phyloP scores from a whole-genome alignment of 2,329 filamentous ascomycete genomes.

The Hansfordia pulvinata region DNA sequence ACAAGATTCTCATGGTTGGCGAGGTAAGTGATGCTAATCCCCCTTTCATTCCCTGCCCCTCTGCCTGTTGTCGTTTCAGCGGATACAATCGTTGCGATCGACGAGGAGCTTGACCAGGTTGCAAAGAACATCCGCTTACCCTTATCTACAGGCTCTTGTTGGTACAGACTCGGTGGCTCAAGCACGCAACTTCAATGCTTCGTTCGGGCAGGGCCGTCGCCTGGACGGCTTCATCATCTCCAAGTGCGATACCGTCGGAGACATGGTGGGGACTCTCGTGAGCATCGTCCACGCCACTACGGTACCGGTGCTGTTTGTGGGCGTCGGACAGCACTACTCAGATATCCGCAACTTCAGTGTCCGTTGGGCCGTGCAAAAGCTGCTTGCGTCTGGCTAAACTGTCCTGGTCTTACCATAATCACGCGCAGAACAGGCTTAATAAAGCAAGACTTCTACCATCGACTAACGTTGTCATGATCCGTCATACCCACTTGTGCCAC shows the following conservation, averaged over 20 bases:
- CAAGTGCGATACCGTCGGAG: constrained; percentile 98
- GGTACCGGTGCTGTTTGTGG: constrained; percentile 89
- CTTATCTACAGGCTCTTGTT: constrained; percentile 62
- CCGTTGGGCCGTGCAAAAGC: constrained; percentile 54
- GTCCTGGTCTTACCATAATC: too few relatives aligned
- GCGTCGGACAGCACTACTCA: constrained; percentile 55
- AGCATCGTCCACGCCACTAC: constrained; percentile 96
- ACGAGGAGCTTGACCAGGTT: constrained; percentile 4
- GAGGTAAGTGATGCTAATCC: constrained; percentile 26
- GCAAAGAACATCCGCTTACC: too few relatives aligned
- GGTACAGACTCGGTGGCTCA: constrained; percentile 93
- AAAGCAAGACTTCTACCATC: too few relatives aligned
- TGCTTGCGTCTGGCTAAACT: too few relatives aligned
- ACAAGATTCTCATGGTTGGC: constrained; percentile 97
- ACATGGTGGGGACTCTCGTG: constrained; percentile 92
- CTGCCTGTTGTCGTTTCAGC: too few relatives aligned
- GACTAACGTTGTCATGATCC: too few relatives aligned
- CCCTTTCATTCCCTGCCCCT: constrained; percentile 1
- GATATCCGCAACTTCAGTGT: constrained; percentile 57
- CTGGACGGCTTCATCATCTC: constrained; percentile 97
- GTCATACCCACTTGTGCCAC: too few relatives aligned
- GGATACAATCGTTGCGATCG: background rate
- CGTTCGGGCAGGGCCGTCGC: constrained; percentile 67
- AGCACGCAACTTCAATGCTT: constrained; percentile 88
- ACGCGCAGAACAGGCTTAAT: too few relatives aligned